A percentile compares a stretch with the other conserved stretches of the same genome.
phyloP scores from a whole-genome alignment of 2,329 filamentous ascomycete genomes.

The Lachnellula subtilissima region DNA sequence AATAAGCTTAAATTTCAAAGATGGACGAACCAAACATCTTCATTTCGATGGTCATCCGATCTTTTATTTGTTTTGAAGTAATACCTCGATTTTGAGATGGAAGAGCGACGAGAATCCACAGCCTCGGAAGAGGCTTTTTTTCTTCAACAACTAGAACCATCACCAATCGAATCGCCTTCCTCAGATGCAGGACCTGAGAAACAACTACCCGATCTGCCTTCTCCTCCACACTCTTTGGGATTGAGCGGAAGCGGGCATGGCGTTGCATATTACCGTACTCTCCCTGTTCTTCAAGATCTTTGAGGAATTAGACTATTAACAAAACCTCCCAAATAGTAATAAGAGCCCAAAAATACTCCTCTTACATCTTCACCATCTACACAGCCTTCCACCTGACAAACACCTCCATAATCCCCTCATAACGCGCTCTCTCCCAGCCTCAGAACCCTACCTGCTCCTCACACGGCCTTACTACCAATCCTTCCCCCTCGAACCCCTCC shows the following conservation, averaged over 20 bases:
- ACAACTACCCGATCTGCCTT: slow-evolving; percentile 33
- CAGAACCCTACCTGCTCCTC: slow-evolving; percentile 83
- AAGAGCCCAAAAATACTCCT: slow-evolving; percentile 81
- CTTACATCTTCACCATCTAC: slow-evolving; percentile 77
- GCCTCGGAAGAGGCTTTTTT: slow-evolving; percentile 55
- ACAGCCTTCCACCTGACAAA: slow-evolving; percentile 73
- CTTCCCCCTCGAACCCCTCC: slow-evolving; percentile 68
- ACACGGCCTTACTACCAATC: slow-evolving; percentile 92
- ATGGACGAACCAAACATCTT: slow-evolving; percentile 13
- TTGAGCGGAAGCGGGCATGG: slow-evolving; percentile 61
- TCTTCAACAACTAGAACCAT: slow-evolving; percentile 75
- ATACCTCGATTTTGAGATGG: slow-evolving; percentile 12
- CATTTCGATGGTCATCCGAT: background rate
- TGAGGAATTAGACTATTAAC: background rate
- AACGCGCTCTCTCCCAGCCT: slow-evolving; percentile 66
- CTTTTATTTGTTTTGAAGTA: background rate
- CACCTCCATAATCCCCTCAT: slow-evolving; percentile 72
- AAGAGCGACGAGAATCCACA: slow-evolving; percentile 36
- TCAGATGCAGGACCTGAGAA: slow-evolving; percentile 44
- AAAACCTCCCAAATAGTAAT: slow-evolving; percentile 47
- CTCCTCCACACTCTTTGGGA: slow-evolving; percentile 44
- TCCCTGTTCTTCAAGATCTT: background rate
- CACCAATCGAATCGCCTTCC: slow-evolving; percentile 59
- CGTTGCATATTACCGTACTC: slow-evolving; percentile 68
- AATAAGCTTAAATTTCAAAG: slow-evolving; percentile 13